Conservation (phyloP, 495 filamentous ascomycete genomes). For the Hypoxylon crocopeplum region DNA sequence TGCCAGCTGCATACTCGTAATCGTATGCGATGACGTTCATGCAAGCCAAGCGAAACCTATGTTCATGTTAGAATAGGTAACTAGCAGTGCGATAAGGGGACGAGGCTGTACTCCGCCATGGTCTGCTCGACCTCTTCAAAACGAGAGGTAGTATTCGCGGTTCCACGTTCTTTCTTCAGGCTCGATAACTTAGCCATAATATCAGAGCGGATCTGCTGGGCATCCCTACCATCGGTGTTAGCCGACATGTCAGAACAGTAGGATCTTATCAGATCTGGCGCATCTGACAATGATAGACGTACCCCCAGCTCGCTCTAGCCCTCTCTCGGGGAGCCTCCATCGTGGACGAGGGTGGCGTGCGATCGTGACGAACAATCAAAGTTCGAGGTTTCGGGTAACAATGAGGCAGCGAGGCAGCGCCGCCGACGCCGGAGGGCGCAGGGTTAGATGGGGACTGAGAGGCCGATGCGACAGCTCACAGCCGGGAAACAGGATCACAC, state of each 20-base stretch:
- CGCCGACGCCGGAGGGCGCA: slow-evolving; percentile 32
- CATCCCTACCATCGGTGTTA: slow-evolving; percentile 32
- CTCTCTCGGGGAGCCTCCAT: slow-evolving; percentile 39
- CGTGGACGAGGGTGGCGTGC: not conserved
- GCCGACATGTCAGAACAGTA: slow-evolving; percentile 7
- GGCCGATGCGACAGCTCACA: slow-evolving; percentile 40
- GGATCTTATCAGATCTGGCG: not conserved
- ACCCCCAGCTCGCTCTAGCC: slow-evolving; percentile 40
- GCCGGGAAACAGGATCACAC: slow-evolving; percentile 42
- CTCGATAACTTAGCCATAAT: slow-evolving; percentile 35
- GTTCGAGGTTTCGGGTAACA: slow-evolving; percentile 14
- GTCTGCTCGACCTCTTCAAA: slow-evolving; percentile 40
- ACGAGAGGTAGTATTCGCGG: slow-evolving; percentile 34
- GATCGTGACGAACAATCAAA: slow-evolving; percentile 4
- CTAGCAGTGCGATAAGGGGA: slow-evolving; percentile 19
- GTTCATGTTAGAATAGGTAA: slow-evolving; percentile 20
- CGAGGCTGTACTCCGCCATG: slow-evolving; percentile 40
- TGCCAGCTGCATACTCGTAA: slow-evolving; percentile 68
- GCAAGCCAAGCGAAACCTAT: slow-evolving; percentile 72
- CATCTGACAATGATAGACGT: slow-evolving; percentile 20
- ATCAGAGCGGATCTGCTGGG: slow-evolving; percentile 41
- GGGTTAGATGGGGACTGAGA: slow-evolving; percentile 25
- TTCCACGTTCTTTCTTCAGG: slow-evolving; percentile 35
- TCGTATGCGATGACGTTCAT: slow-evolving; percentile 76
- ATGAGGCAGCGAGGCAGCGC: slow-evolving; percentile 7